phyloP scores from a whole-genome alignment of 1,139 yeast species.

The Taphrina betulina region DNA sequence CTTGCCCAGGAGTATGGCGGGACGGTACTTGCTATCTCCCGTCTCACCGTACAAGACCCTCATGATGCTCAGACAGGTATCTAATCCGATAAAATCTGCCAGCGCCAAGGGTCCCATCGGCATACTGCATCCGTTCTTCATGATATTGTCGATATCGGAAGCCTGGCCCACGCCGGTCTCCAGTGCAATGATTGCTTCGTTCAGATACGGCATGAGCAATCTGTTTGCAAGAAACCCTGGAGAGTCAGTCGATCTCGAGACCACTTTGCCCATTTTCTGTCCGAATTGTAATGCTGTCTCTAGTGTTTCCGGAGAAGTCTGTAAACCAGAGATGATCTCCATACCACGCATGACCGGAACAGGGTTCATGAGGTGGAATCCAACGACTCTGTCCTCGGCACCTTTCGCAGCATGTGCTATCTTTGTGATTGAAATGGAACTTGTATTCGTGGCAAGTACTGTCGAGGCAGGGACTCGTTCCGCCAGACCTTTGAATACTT shows the following conservation, averaged over 20 bases:
- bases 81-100: slow-evolving; percentile 51
- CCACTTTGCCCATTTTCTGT: slow-evolving; percentile 45
- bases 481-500: slow-evolving; percentile 46
- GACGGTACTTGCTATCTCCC: slow-evolving; percentile 50
- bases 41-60: slow-evolving; percentile 48
- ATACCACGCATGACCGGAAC: slow-evolving; percentile 52
- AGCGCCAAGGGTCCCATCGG: slow-evolving; percentile 52
- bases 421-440: slow-evolving; percentile 49
- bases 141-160: slow-evolving; percentile 50
- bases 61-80: slow-evolving; percentile 50
- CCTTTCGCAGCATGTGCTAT: slow-evolving; percentile 49
- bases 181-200: slow-evolving; percentile 49
- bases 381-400: slow-evolving; percentile 48
- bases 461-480: slow-evolving; percentile 42
- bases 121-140: slow-evolving; percentile 52
- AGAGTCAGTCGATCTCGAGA: slow-evolving; percentile 47
- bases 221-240: slow-evolving; percentile 52
- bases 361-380: slow-evolving; percentile 52
- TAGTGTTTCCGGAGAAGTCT: slow-evolving; percentile 46
- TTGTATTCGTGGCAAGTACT: slow-evolving; percentile 49
- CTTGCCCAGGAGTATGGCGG: slow-evolving; percentile 46
- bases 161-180: slow-evolving; percentile 49
- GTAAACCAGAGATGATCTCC: slow-evolving; percentile 50
- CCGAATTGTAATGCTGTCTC: slow-evolving; percentile 44
- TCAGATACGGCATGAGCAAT: slow-evolving; percentile 49